Evolutionary conservation across 257 asterid genomes (phyloP).

Genomic region (Ehretia macrophylla): DNA sequence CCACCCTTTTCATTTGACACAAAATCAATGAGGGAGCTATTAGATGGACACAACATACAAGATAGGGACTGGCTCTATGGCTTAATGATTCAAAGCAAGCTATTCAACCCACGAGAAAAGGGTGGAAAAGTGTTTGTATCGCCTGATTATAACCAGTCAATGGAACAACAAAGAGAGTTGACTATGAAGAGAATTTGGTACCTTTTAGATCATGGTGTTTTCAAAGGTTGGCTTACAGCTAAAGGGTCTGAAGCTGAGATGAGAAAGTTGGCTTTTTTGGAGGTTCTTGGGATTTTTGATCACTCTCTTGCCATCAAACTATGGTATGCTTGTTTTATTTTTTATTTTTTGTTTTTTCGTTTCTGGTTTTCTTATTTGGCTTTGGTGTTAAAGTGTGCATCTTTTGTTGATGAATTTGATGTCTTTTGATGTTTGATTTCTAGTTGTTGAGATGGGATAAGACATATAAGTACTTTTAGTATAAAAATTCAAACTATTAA

Average conservation of each 20-base stretch:
- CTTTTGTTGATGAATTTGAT: background rate
- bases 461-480: no score
- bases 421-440: background rate
- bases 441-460: background rate
- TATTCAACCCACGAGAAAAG: slow-evolving; percentile 60
- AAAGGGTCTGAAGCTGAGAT: slow-evolving; percentile 70
- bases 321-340: slow-evolving; percentile 67
- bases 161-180: slow-evolving; percentile 97
- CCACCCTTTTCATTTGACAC: slow-evolving; percentile 44
- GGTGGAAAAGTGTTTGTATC: slow-evolving; percentile 73
- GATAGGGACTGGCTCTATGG: slow-evolving; percentile 87
- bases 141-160: slow-evolving; percentile 89
- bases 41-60: slow-evolving; percentile 77
- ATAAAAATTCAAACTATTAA: no score
- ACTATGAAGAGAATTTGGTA: slow-evolving; percentile 85
- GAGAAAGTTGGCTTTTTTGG: slow-evolving; percentile 82
- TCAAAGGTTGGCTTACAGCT: slow-evolving; percentile 75
- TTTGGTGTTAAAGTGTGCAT: background rate
- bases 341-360: slow-evolving; percentile 5
- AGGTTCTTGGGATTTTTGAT: slow-evolving; percentile 66
- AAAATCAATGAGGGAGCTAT: slow-evolving; percentile 59
- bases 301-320: slow-evolving; percentile 85
- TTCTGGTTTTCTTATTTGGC: background rate
- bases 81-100: slow-evolving; percentile 63
- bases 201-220: slow-evolving; percentile 73